These are phyloP conservation scores for Ricinus communis DNA, from an alignment of 345 rosid genomes.

Conservation along the genomic window DNA sequence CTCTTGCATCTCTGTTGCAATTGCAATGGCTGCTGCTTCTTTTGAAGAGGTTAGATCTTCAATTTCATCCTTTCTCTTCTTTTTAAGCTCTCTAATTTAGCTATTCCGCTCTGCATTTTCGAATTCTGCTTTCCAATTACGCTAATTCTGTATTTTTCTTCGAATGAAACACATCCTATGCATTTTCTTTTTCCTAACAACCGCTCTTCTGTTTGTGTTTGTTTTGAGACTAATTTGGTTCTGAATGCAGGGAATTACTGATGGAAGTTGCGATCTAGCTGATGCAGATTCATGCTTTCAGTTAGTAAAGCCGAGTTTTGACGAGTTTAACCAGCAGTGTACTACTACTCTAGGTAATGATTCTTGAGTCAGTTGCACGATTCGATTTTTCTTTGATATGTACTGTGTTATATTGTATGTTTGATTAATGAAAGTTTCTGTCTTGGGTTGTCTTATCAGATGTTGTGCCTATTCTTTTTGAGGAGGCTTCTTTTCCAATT, in stretches of 20 bases:
- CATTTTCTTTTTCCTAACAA: not conserved
- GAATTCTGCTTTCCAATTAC: too few relatives aligned
- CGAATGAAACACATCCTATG: too few relatives aligned
- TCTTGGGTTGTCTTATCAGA: conserved; percentile 36
- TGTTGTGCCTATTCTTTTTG: conserved; percentile 53
- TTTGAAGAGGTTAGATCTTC: conserved; percentile 22
- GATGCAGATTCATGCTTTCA: conserved; percentile 37
- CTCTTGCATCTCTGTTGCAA: not conserved
- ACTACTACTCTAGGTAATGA: conserved; percentile 44
- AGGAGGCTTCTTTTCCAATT: conserved; percentile 47
- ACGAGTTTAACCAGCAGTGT: conserved; percentile 36
- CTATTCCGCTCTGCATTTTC: not conserved
- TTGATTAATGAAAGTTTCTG: conserved; percentile 12
- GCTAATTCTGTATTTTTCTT: too few relatives aligned
- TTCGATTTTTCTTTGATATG: not conserved
- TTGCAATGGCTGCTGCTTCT: conserved; percentile 30
- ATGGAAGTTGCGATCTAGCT: conserved; percentile 31
- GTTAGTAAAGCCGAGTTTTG: conserved; percentile 40
- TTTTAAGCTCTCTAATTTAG: not conserved
- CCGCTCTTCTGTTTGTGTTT: not conserved
- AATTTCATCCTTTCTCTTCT: not conserved
- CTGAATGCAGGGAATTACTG: conserved; percentile 12
- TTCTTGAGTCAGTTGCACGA: conserved; percentile 1
- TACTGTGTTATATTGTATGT: not conserved
- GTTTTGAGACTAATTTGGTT: not conserved